Conservation (phyloP, 345 rosid species). For the Populus ilicifolia region DNA sequence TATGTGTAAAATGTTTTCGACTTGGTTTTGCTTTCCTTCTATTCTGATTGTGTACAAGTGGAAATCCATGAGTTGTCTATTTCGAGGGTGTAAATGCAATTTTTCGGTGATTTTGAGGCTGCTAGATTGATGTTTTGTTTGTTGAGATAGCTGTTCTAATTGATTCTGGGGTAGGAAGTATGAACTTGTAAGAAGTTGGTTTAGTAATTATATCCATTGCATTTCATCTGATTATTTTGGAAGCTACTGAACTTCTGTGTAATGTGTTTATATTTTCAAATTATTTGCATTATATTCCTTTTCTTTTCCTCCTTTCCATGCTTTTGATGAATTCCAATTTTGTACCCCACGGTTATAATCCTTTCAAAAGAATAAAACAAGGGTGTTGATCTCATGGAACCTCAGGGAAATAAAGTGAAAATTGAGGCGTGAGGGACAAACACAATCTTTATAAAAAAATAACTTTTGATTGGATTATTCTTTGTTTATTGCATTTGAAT, state of each 20-base stretch:
- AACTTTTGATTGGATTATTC: not conserved
- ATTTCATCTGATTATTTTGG: not conserved
- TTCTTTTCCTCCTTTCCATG: not conserved
- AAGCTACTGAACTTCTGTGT: not conserved
- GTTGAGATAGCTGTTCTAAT: not conserved
- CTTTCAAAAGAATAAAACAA: not conserved
- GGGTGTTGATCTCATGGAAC: not conserved
- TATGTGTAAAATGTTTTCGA: not conserved
- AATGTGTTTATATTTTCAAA: not conserved
- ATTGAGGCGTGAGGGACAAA: not conserved
- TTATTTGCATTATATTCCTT: not conserved
- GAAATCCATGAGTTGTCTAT: not conserved
- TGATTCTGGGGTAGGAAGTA: not conserved
- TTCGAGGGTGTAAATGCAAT: not conserved
- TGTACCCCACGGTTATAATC: not conserved
- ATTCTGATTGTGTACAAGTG: not conserved
- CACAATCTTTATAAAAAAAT: not conserved
- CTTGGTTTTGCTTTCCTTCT: not conserved
- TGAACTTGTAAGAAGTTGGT: not conserved
- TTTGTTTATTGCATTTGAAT: not conserved
- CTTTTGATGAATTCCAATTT: not conserved
- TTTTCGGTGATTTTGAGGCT: not conserved
- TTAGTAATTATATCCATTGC: not conserved
- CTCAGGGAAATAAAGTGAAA: not conserved
- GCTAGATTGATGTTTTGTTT: not conserved